Evolutionary conservation across 2,329 filamentous ascomycete genomes (phyloP), one percentile per base, ranked within the genome.

Genomic region (Microcyclospora pomicola): DNA sequence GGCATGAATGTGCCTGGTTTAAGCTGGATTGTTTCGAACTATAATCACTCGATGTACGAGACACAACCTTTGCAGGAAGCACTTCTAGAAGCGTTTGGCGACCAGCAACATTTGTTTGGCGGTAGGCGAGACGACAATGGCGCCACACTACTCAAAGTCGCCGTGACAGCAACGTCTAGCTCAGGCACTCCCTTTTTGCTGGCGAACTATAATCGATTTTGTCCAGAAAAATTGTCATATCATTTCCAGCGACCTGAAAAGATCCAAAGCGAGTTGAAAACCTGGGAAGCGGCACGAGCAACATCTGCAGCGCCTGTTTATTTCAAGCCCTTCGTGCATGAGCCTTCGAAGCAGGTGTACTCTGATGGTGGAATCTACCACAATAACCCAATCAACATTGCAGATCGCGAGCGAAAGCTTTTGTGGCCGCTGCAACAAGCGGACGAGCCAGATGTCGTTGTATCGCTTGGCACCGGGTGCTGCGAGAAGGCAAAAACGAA

Each of bases 231-330:
- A 46, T 42, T 39, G 6, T 34, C 36, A 15, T 63, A 61, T 43
- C 43, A 48, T 12, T 63, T 64, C 40, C 49, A 58, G 11, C 45
- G 61, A 6, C 55, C 54, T 3, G 55, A 63, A 15, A 46, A 53
- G 15, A 43, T 47, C 0, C 29, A 48, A 2, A 36, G 43, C 6
- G 63, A 66, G 42, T 35, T 66, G 33, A 61, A 60, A 39, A 57
- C 63, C 5, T 71, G 67, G 67, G 64, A 72, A 55, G 65, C 65
- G 11, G 59, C 63, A 2, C 55, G 65, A 11, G 67, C 67, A 6
- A 69, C 67, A 2, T 63, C 62, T 2, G 67, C 68, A 6, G 62
- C 66, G 3, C 65, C 68, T 2, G 59, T 56, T 2, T 67, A 63
- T 43, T 71, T 71, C 53, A 67, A 67, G 43, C 60, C 64, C 11